phyloP scores from a whole-genome alignment of 176 grass and related monocot genomes.

The Secale cereale region DNA sequence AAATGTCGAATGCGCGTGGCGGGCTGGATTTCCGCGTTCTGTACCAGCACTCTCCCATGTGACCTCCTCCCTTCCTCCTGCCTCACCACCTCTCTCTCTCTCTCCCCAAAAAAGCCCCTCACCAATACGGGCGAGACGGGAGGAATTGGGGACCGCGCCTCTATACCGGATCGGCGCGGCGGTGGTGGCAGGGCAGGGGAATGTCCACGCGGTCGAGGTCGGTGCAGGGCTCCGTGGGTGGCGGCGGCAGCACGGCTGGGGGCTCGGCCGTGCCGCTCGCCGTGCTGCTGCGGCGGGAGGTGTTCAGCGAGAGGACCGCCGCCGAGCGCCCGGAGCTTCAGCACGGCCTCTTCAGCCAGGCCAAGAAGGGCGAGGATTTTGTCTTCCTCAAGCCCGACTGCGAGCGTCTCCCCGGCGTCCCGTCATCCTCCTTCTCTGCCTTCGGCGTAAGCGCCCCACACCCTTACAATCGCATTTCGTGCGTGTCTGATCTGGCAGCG shows the following conservation, averaged over 20 bases:
- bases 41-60: conserved; percentile 30
- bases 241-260: not conserved
- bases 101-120: conserved; percentile 16
- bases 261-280: conserved; percentile 43
- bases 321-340: conserved; percentile 37
- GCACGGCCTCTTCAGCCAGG: conserved; percentile 50
- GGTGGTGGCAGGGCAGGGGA: not conserved
- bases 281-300: conserved; percentile 51
- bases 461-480: not conserved
- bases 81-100: not conserved
- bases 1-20: conserved; percentile 50
- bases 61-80: not conserved
- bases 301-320: conserved; percentile 40
- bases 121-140: not conserved
- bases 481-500: not conserved
- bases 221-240: conserved; percentile 18
- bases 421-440: conserved; percentile 56
- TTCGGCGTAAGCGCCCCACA: conserved; percentile 39
- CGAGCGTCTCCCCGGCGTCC: conserved; percentile 56
- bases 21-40: conserved; percentile 52
- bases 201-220: conserved; percentile 46
- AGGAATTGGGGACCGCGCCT: not conserved
- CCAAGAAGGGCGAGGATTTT: conserved; percentile 96
- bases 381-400: conserved; percentile 72
- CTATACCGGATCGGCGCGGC: conserved; percentile 16